Conservation (phyloP, 208 protist species). For the Vickermania ingenoplastis region DNA sequence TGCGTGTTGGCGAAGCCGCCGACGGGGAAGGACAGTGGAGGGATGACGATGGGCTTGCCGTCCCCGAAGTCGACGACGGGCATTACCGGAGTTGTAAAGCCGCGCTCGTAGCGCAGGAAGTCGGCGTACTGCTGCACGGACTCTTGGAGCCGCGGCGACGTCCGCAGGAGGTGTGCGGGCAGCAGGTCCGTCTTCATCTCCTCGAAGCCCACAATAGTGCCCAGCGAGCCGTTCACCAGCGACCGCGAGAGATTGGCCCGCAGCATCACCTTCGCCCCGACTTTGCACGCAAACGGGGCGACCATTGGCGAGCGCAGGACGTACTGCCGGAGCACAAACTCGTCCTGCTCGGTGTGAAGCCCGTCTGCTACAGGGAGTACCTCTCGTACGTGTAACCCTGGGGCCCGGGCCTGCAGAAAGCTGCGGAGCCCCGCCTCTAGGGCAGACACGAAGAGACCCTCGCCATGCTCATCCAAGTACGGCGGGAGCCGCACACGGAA, state of each 20-base stretch:
- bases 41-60: slow-evolving; percentile 35
- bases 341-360: slow-evolving; percentile 70
- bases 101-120: slow-evolving; percentile 55
- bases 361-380: slow-evolving; percentile 47
- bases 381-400: slow-evolving; percentile 44
- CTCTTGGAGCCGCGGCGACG: slow-evolving; percentile 16
- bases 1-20: slow-evolving; percentile 69
- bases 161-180: slow-evolving; percentile 28
- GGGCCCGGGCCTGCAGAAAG: slow-evolving; percentile 9
- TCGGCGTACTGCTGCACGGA: slow-evolving; percentile 44
- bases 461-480: slow-evolving; percentile 29
- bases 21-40: slow-evolving; percentile 51
- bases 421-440: slow-evolving; percentile 7
- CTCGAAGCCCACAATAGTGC: slow-evolving; percentile 76
- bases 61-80: slow-evolving; percentile 74
- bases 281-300: slow-evolving; percentile 37
- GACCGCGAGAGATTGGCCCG: slow-evolving; percentile 53
- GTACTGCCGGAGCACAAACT: slow-evolving; percentile 55
- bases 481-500: slow-evolving; percentile 67
- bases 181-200: slow-evolving; percentile 27
- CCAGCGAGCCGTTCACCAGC: slow-evolving; percentile 82
- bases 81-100: slow-evolving; percentile 34
- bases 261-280: slow-evolving; percentile 80
- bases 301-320: slow-evolving; percentile 42
- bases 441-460: slow-evolving; percentile 15